Evolutionary conservation across 768 basidiomycete genomes (phyloP), one percentile per base, ranked within the genome.

Genomic region (Boletus tomentosulus): DNA sequence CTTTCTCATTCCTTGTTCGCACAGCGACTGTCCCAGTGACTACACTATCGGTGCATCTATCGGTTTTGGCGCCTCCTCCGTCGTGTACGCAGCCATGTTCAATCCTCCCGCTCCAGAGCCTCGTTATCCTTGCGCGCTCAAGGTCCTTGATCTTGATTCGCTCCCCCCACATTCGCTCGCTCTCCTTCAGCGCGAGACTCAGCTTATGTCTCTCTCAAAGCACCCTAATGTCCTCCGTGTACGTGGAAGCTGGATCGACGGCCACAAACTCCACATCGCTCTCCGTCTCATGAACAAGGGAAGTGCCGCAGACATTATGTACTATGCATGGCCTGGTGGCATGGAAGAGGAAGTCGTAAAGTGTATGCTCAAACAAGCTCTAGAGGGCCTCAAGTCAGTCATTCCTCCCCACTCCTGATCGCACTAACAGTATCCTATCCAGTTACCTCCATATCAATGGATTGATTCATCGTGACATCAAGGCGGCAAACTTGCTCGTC

Each of bases 191-290:
- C 79, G 89, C 47, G 92, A 96, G 71, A 94, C 93, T 0, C 89
- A 89, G 46, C 78, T 95, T 34, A 95, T 95, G 92, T 92, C 90
- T 2, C 79, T 95, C 6, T 88, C 85, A 11, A 95, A 95, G 62
- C 92, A 94, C 56, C 90, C 91, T n/a, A 92, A 95, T 59, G 92
- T 95, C 19, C 77, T 95, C 12, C 88, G 92, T 53, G 92, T 96
- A 4, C 85, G 92, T 60, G 92, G 92, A 16, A 86, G 86, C 15
- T 96, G 93, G 93, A 79, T 89, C 63, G 78, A 84, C 5, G 92
- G 89, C 39, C 86, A 88, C 69, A 88, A 87, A 63, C 78, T 96
- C 7, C 81, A 83, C 66, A 95, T 96, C 56, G 92, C 92, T 8
- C 74, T 92, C 53, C 88, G 92, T 48, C 81, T 94, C 47, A 94